These are phyloP conservation scores for Leucocoprinus birnbaumii DNA, from an alignment of 768 basidiomycete species.

Conservation along the genomic window DNA sequence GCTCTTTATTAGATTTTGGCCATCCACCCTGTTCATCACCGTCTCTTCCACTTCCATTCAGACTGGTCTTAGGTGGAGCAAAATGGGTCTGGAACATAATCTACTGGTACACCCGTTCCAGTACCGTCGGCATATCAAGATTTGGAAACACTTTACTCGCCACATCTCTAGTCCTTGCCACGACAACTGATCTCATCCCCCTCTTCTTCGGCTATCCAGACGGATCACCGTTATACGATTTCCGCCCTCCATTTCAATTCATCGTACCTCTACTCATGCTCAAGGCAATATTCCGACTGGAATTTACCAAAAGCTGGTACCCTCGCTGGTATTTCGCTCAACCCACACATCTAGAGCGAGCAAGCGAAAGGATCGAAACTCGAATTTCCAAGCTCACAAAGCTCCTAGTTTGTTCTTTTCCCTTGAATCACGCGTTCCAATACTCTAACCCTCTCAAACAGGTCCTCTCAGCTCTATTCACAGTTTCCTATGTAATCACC, in stretches of 20 bases:
- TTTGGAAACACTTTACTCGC: slow-evolving; percentile 20
- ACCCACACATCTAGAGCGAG: slow-evolving; percentile 28
- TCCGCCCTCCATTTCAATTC: slow-evolving; percentile 1
- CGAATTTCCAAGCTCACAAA: background rate
- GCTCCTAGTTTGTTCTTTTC: background rate
- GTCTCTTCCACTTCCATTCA: no score
- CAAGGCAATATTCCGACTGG: slow-evolving; percentile 20
- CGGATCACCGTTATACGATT: background rate
- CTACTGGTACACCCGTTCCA: slow-evolving; percentile 32
- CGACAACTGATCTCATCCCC: background rate
- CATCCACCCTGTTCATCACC: no score
- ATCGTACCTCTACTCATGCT: slow-evolving; percentile 23
- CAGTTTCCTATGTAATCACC: no score
- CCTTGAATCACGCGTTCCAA: background rate
- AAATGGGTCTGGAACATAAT: no score
- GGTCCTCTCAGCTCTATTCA: no score
- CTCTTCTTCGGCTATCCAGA: background rate
- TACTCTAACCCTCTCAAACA: background rate
- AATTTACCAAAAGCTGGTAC: slow-evolving; percentile 17
- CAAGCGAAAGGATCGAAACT: slow-evolving; percentile 21
- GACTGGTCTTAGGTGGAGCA: no score
- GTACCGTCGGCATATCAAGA: slow-evolving; percentile 29
- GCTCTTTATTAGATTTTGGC: slow-evolving; percentile 14
- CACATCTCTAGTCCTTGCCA: slow-evolving; percentile 9
- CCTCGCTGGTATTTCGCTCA: slow-evolving; percentile 18